A percentile compares a stretch with the other conserved stretches of the same genome.
phyloP scores from a whole-genome alignment of 2,329 filamentous ascomycete species.

The Botrytis pseudocinerea region DNA sequence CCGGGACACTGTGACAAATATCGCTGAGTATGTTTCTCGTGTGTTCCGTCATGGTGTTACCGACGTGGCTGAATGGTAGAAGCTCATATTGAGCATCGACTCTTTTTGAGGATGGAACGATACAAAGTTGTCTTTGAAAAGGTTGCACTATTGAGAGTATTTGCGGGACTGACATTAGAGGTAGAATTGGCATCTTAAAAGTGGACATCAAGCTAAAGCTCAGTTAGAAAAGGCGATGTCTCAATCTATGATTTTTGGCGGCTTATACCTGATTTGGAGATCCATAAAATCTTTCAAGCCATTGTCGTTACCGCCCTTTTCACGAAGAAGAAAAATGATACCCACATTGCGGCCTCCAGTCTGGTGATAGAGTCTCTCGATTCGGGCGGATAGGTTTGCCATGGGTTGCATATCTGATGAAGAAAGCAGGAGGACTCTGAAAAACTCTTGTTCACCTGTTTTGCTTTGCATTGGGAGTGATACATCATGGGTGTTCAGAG shows the following conservation, averaged over 20 bases:
- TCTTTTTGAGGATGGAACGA: constrained; percentile 14
- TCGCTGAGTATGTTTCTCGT: constrained; percentile 40
- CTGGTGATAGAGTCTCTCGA: constrained; percentile 40
- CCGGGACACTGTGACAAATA: constrained; percentile 34
- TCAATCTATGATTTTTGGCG: background rate
- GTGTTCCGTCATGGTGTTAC: constrained; percentile 38
- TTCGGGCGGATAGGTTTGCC: constrained; percentile 30
- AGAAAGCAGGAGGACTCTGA: constrained; percentile 39
- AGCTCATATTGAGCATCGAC: constrained; percentile 29
- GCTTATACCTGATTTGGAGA: constrained; percentile 37
- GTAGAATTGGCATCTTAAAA: constrained; percentile 39
- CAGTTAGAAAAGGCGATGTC: constrained; percentile 18
- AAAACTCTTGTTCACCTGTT: constrained; percentile 26
- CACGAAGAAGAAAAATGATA: constrained; percentile 40
- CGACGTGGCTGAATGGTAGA: constrained; percentile 37
- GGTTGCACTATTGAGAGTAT: constrained; percentile 32
- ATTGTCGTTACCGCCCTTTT: constrained; percentile 28
- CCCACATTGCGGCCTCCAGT: constrained; percentile 38
- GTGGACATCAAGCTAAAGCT: constrained; percentile 32
- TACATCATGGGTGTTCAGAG: constrained; percentile 38
- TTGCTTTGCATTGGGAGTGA: constrained; percentile 33
- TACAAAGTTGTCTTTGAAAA: constrained; percentile 36
- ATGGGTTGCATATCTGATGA: constrained; percentile 31
- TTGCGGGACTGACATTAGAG: constrained; percentile 31
- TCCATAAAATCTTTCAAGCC: constrained; percentile 35